phyloP scores from a whole-genome alignment of 2,329 filamentous ascomycete genomes.

The Verticillium nubilum region DNA sequence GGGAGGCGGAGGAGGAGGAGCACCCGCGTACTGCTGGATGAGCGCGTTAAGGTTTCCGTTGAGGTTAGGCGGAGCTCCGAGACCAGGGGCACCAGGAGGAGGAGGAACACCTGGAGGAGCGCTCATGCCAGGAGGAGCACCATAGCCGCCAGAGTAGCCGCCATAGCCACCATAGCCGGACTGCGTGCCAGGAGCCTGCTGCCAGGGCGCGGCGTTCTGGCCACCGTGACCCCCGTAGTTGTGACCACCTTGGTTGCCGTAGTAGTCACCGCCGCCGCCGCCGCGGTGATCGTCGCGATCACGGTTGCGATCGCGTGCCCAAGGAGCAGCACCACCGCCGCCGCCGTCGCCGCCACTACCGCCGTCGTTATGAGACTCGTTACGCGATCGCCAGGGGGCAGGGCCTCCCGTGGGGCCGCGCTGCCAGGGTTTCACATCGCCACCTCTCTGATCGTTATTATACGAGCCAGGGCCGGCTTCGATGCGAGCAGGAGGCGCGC shows the following conservation, averaged over 20 bases:
- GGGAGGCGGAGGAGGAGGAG: slow-evolving; percentile 47
- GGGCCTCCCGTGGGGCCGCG: slow-evolving; percentile 76
- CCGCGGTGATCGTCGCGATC: slow-evolving; percentile 34
- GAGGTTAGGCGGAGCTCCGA: slow-evolving; percentile 49
- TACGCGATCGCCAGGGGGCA: slow-evolving; percentile 69
- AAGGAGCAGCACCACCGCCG: slow-evolving; percentile 48
- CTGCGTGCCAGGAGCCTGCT: slow-evolving; percentile 46
- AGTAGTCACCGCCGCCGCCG: slow-evolving; percentile 6
- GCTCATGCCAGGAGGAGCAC: slow-evolving; percentile 29
- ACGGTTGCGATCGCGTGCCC: slow-evolving; percentile 52
- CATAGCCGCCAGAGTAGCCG: slow-evolving; percentile 39
- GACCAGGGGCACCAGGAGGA: slow-evolving; percentile 28
- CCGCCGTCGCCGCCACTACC: slow-evolving; percentile 30
- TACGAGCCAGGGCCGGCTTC: slow-evolving; percentile 72
- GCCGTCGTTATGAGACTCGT: slow-evolving; percentile 35
- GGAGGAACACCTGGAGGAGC: slow-evolving; percentile 40
- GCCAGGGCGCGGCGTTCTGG: slow-evolving; percentile 48
- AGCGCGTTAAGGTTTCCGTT: slow-evolving; percentile 56
- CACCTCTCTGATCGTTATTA: slow-evolving; percentile 42
- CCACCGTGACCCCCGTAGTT: slow-evolving; percentile 35
- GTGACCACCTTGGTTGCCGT: slow-evolving; percentile 27
- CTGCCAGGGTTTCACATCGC: slow-evolving; percentile 79
- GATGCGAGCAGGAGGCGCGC: slow-evolving; percentile 69
- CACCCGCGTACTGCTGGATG: slow-evolving; percentile 59
- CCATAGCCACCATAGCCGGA: slow-evolving; percentile 52